Conservation (phyloP, 305 asterid genomes). For the Fraxinus ornus region DNA sequence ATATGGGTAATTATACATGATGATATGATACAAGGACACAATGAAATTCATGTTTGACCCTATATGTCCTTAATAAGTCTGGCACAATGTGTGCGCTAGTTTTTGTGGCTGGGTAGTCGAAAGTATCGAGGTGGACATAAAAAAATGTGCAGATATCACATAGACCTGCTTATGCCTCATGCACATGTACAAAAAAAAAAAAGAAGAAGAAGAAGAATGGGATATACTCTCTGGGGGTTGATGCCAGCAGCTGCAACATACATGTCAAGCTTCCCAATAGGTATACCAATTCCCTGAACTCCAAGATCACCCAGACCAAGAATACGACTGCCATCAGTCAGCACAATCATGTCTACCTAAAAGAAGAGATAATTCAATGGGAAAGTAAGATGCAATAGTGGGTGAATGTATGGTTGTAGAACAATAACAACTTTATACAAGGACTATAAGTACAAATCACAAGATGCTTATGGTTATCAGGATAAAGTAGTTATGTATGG, state of each 20-base stretch:
- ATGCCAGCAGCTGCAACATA: slow-evolving; percentile 99
- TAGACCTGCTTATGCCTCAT: slow-evolving; percentile 8
- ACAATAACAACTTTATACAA: background rate
- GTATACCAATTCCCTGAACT: slow-evolving; percentile 98
- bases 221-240: slow-evolving; percentile 90
- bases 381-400: slow-evolving; percentile 20
- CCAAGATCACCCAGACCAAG: slow-evolving; percentile 99
- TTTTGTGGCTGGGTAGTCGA: background rate
- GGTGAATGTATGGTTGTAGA: slow-evolving; percentile 10
- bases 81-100: background rate
- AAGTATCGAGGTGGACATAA: background rate
- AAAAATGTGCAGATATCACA: background rate
- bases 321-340: slow-evolving; percentile 98
- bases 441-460: background rate
- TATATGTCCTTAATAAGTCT: slow-evolving; percentile 8
- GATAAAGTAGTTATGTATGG: background rate
- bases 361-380: slow-evolving; percentile 24
- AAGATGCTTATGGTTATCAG: background rate
- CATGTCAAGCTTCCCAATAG: slow-evolving; percentile 97
- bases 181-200: slow-evolving; percentile 9
- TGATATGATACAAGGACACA: background rate
- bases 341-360: slow-evolving; percentile 98
- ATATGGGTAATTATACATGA: background rate
- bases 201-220: background rate
- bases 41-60: background rate